Conservation (phyloP, 106 monocot species). For the Vanilla planifolia region DNA sequence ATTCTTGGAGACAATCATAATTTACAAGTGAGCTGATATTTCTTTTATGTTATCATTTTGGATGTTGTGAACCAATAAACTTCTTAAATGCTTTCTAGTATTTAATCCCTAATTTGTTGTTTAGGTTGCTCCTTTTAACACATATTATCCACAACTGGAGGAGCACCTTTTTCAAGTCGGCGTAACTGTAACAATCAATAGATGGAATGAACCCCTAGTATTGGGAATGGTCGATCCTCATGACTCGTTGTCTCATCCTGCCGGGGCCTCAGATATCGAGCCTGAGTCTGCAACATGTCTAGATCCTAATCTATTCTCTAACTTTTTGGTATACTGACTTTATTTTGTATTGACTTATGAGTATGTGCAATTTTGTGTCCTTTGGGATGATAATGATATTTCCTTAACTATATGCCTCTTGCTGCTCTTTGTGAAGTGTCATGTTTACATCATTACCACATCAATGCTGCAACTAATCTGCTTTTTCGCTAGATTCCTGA, state of each 20-base stretch:
- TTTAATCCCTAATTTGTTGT: background rate
- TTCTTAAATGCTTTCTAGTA: no score
- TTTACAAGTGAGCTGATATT: conserved; percentile 32
- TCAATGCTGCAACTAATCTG: background rate
- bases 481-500: conserved; percentile 49
- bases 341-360: background rate
- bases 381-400: background rate
- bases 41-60: background rate
- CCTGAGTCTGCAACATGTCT: conserved; percentile 80
- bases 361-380: background rate
- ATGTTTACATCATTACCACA: no score
- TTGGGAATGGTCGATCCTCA: conserved; percentile 91
- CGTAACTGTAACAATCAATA: conserved; percentile 51
- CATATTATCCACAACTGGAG: conserved; percentile 67
- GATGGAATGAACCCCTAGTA: conserved; percentile 86
- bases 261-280: conserved; percentile 84
- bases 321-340: conserved; percentile 55
- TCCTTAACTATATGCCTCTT: background rate
- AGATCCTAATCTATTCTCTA: conserved; percentile 83
- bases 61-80: no score
- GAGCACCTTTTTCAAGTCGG: conserved; percentile 76
- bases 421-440: background rate
- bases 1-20: conserved; percentile 82
- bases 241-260: conserved; percentile 86
- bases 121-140: conserved; percentile 94